These are phyloP conservation scores for Zymoseptoria tritici DNA, from an alignment of 2,329 filamentous ascomycete species.

Conservation along the genomic window DNA sequence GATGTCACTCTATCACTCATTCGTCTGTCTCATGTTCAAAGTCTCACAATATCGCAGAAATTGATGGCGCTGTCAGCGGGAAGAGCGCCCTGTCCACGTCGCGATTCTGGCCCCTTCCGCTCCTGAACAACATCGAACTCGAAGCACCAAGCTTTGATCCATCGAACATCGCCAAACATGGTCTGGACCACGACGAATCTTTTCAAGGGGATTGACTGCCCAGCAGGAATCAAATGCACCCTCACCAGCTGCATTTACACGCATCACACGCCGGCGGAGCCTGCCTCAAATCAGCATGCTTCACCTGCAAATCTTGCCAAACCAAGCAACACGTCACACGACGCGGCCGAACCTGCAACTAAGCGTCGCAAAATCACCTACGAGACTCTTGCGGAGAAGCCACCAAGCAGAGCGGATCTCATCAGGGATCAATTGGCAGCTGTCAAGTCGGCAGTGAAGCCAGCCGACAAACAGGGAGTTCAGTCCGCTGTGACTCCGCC, in stretches of 20 bases:
- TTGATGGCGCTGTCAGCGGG: neutral
- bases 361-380: constrained; percentile 28
- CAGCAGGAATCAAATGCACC: constrained; percentile 42
- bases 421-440: constrained; percentile 20
- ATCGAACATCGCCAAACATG: constrained; percentile 32
- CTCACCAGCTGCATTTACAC: constrained; percentile 53
- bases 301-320: neutral
- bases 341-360: constrained; percentile 12
- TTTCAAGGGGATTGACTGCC: constrained; percentile 48
- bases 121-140: constrained; percentile 2
- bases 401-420: constrained; percentile 24
- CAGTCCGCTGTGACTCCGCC: constrained; percentile 1
- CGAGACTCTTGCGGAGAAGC: constrained; percentile 22
- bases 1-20: neutral
- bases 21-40: neutral
- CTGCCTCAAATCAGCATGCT: neutral
- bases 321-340: neutral
- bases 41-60: neutral
- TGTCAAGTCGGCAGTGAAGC: constrained; percentile 4
- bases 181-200: constrained; percentile 47
- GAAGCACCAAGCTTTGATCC: neutral
- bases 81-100: neutral
- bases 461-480: neutral
- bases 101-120: neutral
- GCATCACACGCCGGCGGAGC: constrained; percentile 34